A percentile compares a stretch with the other conserved stretches of the same genome.
These are phyloP conservation scores for Chrysoporthe puriensis DNA, from an alignment of 2,329 filamentous ascomycete genomes.

Conservation along the genomic window DNA sequence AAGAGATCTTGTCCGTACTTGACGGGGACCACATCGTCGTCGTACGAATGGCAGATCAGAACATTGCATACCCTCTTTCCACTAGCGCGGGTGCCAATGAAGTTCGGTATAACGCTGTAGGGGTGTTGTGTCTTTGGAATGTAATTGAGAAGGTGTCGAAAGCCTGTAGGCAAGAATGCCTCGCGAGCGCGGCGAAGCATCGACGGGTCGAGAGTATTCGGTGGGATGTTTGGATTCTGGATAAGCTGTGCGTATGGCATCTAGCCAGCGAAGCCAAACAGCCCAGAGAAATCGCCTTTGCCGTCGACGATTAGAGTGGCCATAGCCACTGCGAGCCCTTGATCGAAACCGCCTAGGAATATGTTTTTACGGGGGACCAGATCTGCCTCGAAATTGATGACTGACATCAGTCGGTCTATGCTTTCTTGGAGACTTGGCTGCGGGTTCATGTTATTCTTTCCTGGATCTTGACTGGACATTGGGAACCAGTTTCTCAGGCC, in stretches of 20 bases:
- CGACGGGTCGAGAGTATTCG: not conserved
- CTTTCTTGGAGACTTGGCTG: not conserved
- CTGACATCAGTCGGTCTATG: not conserved
- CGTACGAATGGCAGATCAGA: not conserved
- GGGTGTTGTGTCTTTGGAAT: not conserved
- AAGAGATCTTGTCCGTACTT: not conserved
- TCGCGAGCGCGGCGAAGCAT: not conserved
- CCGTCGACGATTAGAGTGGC: not conserved
- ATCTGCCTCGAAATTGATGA: not conserved
- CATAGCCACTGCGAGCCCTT: not conserved
- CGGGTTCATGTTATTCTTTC: not conserved
- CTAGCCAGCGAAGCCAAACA: not conserved
- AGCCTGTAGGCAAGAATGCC: not conserved
- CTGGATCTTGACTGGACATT: not conserved
- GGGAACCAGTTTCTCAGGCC: not conserved
- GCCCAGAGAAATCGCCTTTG: not conserved
- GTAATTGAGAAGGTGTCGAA: not conserved
- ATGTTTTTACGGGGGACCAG: not conserved
- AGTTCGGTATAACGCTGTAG: not conserved
- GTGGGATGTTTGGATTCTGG: not conserved
- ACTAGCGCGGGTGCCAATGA: not conserved
- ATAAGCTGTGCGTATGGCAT: not conserved
- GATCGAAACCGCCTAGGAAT: constrained; percentile 6
- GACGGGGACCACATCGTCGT: not conserved
- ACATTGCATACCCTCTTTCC: not conserved